phyloP scores from a whole-genome alignment of 192 early-diverging fungal genomes.

The Coemansia sp. region DNA sequence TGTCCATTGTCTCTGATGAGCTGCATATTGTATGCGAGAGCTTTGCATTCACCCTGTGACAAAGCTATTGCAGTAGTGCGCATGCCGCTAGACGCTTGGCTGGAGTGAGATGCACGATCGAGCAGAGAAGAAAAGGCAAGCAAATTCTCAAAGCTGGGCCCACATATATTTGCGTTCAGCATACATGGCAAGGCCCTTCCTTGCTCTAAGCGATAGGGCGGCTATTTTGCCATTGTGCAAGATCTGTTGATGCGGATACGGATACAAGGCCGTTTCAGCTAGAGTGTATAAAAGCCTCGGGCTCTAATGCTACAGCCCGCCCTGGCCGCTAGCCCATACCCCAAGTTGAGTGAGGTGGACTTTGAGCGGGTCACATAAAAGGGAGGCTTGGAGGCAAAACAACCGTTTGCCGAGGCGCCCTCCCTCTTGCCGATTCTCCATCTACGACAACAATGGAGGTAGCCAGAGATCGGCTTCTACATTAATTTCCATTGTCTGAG shows the following conservation, averaged over 20 bases:
- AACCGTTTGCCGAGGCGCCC: neutral
- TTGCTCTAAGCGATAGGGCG: neutral
- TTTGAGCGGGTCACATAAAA: neutral
- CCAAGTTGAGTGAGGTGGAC: neutral
- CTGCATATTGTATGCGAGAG: neutral
- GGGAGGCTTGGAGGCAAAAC: neutral
- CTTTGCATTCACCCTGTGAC: neutral
- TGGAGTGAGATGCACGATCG: neutral
- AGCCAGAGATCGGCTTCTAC: conserved; percentile 1
- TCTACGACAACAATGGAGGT: neutral
- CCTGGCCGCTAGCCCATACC: neutral
- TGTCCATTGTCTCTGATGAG: neutral
- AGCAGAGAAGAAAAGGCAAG: neutral
- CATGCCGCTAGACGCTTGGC: neutral
- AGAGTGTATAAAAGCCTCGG: neutral
- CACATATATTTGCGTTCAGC: neutral
- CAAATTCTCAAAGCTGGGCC: neutral
- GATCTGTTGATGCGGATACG: neutral
- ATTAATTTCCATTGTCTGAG: neutral
- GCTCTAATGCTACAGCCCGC: neutral
- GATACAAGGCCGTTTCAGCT: too few species aligned
- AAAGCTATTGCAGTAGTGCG: neutral
- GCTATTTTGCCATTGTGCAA: neutral
- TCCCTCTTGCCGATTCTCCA: neutral
- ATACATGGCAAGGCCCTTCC: neutral